Base-by-base conservation (phyloP, 306 rosid species). In the Spatholobus suberectus region DNA sequence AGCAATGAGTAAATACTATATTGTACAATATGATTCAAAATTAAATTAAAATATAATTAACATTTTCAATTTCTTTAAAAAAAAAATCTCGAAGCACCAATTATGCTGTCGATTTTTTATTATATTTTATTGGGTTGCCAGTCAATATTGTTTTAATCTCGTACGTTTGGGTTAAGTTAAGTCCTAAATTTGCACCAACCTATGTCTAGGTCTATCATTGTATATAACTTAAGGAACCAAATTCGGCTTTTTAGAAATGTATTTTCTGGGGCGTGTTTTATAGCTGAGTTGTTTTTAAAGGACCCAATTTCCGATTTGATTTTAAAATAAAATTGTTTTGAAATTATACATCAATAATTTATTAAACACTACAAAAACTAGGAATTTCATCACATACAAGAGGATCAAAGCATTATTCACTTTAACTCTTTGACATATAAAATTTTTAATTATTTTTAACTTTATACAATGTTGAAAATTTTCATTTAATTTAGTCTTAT, bases 111-210 rank as follows among this genome's bases (percentile, higher is more conserved):
- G 15, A 15, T 11, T 10, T 17, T 59, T 59, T 59, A 59, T 59
- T 24, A 11, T 59, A 29, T 38, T 68, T 68, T 68, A n/a, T 37
- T 37, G 11, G 55, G 9, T 69, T 40, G 5, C 5, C 54, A 26
- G 6, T 40, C 4, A 23, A 12, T 10, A 12, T 6, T 38, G 13
- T 55, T 75, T 21, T 21, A 37, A 35, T 44, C 61, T 41, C 11
- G 13, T 66, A 66, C 18, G 26, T 78, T 32, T 78, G 3, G 38
- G 14, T 51, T 47, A 78, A n/a, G 66, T 51, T 24, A 66, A 41
- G 75, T 65, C 29, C 29, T 14, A 67, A 78, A 13, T 78, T 34
- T 78, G 67, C 68, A 66, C 76, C 68, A 6, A 35, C 76, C 76
- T 78, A 51, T 67, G 55, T 20, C 9, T 20, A 46, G 63, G 24